Base-by-base conservation (phyloP, 108 stramenopile genomes). In the Aurantiochytrium sp. region DNA sequence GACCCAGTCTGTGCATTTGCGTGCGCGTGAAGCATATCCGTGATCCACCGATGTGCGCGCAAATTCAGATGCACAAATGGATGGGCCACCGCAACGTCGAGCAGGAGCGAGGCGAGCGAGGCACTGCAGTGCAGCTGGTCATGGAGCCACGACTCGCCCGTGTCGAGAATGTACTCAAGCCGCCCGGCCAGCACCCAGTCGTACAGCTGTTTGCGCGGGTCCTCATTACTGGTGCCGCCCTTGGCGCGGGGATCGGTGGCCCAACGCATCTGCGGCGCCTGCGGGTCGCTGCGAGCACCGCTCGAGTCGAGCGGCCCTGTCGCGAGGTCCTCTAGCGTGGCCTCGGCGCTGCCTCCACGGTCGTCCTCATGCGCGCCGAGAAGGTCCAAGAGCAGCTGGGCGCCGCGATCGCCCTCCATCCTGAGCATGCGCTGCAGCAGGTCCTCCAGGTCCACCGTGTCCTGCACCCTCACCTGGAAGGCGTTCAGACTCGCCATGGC, bases 21-120 rank as follows among this genome's bases (percentile, higher is more conserved):
- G 12, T 41, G 32, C 2, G 39, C 45, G n/a, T 48, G 42, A 37
- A 81, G 42, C 39, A 81, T 81, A 1, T 81, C 73, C 3, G 73
- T 81, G 1, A 81, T 41, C 73, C 73, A 81, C 19, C 45, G 39
- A 81, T 81, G 73, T 10, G 73, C 45, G 10, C 73, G 39, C 42
- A 81, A 22, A 24, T 81, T 81, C 42, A 81, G 24, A 81, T 81
- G 73, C 73, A 48, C 73, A 42, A 81, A 81, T 2, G 73, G 45
- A 24, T 81, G 73, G 17, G 39, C 42, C 15, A 81, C 73, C 6
- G 42, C 73, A 48, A 81, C 73, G 12, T 81, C 73, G 73, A 81
- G 1, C 45, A 81, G 1, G 45, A 81, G 73, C 6, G 73, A 27
- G 45, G 39, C 42, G 19, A 81, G 30, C 34, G 59, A 30, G 10